Percentiles rank a stretch among this genome's conserved stretches.
These are phyloP conservation scores for Didymella keratinophila DNA, from an alignment of 2,329 filamentous ascomycete genomes.

Conservation along the genomic window DNA sequence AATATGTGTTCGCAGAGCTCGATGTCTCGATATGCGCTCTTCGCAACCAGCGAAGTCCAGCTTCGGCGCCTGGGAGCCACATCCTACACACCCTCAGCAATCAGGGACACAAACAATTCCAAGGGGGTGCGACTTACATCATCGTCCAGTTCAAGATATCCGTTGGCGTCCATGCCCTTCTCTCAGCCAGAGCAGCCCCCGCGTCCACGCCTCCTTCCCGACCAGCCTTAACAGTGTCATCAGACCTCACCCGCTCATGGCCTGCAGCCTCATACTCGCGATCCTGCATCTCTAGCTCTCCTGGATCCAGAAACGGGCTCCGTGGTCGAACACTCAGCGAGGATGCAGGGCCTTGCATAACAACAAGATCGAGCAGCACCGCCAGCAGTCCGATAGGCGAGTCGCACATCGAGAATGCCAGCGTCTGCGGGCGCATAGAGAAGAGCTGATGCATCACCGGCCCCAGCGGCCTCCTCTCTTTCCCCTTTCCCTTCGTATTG, in stretches of 20 bases:
- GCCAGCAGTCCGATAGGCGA: conserved; percentile 49
- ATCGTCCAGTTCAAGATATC: conserved; percentile 63
- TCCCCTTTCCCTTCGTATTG: neutral
- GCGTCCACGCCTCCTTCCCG: neutral
- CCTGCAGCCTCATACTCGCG: conserved; percentile 17
- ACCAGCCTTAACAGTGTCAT: conserved; percentile 9
- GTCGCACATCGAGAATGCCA: conserved; percentile 50
- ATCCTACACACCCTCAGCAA: conserved; percentile 10
- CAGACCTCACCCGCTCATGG: conserved; percentile 16
- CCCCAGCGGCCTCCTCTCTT: conserved; percentile 13
- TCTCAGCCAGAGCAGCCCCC: neutral
- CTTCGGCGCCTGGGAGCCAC: conserved; percentile 27
- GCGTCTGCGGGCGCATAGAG: conserved; percentile 47
- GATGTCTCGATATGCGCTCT: conserved; percentile 45
- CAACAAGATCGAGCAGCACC: conserved; percentile 43
- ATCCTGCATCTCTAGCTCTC: conserved; percentile 39
- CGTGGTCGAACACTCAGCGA: conserved; percentile 31
- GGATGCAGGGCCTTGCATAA: conserved; percentile 30
- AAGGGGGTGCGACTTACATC: conserved; percentile 52
- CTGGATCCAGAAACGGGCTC: conserved; percentile 44
- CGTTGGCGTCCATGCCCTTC: conserved; percentile 44
- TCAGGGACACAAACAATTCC: too few species aligned
- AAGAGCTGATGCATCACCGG: conserved; percentile 37
- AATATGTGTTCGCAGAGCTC: conserved; percentile 30
- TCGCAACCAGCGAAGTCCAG: conserved; percentile 53